phyloP scores from a whole-genome alignment of 805 yeast species.

The Danielia oregonensis region DNA sequence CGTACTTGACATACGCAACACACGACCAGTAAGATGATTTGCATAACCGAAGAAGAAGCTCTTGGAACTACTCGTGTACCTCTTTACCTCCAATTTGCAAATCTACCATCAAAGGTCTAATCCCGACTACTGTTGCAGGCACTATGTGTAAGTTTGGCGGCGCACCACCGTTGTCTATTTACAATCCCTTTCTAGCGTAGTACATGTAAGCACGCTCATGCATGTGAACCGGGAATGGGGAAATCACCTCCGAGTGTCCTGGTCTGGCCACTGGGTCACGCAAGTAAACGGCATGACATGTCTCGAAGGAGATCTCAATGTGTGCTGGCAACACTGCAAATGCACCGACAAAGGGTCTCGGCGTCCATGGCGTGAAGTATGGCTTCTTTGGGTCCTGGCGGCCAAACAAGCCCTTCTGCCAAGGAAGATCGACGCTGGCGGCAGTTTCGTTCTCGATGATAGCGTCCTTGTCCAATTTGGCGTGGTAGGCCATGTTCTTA shows the following conservation, averaged over 20 bases:
- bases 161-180: too few relatives aligned
- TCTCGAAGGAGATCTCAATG: conserved; percentile 81
- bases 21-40: too few relatives aligned
- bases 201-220: conserved; percentile 96
- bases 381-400: conserved; percentile 72
- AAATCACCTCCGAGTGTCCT: conserved; percentile 90
- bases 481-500: conserved; percentile 28
- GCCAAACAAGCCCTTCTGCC: conserved; percentile 79
- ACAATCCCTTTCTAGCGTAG: conserved; percentile 72
- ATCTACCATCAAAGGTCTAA: too few relatives aligned
- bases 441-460: conserved; percentile 48
- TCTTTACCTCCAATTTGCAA: too few relatives aligned
- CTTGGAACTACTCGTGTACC: too few relatives aligned
- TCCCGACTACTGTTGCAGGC: too few relatives aligned
- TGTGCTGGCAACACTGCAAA: conserved; percentile 91
- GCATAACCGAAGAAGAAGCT: too few relatives aligned
- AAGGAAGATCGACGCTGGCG: conserved; percentile 61
- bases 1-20: too few relatives aligned
- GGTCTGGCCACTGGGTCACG: conserved; percentile 98
- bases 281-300: conserved; percentile 95
- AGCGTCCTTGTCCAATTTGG: conserved; percentile 40
- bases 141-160: conserved; percentile 18
- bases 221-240: conserved; percentile 77
- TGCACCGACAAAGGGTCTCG: conserved; percentile 89
- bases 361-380: conserved; percentile 95